Base-by-base conservation (phyloP, 352 stramenopile species). In the Detonula confervacea region DNA sequence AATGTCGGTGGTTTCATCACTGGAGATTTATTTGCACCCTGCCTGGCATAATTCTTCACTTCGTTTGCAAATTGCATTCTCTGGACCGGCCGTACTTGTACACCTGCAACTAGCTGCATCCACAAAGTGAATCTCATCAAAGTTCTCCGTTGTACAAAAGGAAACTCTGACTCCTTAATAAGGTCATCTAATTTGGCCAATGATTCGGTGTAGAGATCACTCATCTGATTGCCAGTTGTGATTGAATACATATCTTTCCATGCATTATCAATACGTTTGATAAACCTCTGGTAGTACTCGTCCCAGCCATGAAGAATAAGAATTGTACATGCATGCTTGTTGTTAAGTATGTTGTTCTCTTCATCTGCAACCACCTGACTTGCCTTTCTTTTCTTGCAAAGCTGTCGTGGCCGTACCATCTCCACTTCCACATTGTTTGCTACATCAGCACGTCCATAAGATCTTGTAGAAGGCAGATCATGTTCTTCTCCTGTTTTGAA, bases 101-200 rank as follows among this genome's bases (percentile, higher is more conserved):
- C 24, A 24, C 77, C 71, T 22, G 66, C 8, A 30, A 56, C 33
- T 12, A 81, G 27, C 46, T 85, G 77, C 33, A 81, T 25, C 77
- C 77, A 85, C 22, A 85, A 42, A 22, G 37, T 60, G 33, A 85
- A 81, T 64, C 39, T 51, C 62, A 80, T 68, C 42, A 85, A 65
- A 54, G 72, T 74, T 60, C 51, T 73, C 3, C 71, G 22, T 39
- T 55, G 51, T n/a, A 85, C 33, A 44, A 77, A 65, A 42, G 57
- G 49, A 42, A 73, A 77, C n/a, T 16, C 30, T 25, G 52, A 59
- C 18, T 70, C 51, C 25, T 60, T 5, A 18, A 75, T 56, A 18
- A 69, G n/a, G 12, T 68, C 35, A 18, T 65, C 59, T 57, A 85
- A 65, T 33, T 47, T 30, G 44, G 29, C 12, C 3, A 75, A 18